Conservation (phyloP, 139 green algal genomes). For the Tetraselmis striata region DNA sequence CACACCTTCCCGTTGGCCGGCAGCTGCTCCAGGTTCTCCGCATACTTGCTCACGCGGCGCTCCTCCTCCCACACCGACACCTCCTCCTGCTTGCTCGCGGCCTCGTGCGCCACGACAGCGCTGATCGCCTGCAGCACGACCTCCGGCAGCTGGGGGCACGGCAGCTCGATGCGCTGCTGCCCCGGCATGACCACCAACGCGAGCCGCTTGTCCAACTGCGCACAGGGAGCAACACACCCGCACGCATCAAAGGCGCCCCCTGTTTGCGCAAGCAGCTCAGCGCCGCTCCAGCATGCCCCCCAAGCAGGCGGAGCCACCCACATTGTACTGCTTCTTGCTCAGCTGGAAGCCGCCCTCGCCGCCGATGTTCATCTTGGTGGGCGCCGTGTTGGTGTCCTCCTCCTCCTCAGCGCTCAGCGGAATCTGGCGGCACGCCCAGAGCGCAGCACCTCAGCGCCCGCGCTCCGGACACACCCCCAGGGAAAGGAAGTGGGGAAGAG, state of each 20-base stretch:
- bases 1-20: conserved; percentile 24
- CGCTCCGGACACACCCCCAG: no score
- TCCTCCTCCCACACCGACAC: conserved; percentile 76
- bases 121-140: conserved; percentile 59
- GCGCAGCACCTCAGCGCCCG: no score
- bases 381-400: conserved; percentile 11
- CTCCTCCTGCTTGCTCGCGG: conserved; percentile 48
- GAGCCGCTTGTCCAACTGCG: conserved; percentile 31
- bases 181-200: conserved; percentile 37
- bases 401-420: conserved; percentile 46
- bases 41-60: conserved; percentile 75
- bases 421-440: no score
- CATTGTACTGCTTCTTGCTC: background rate
- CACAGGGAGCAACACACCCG: no score
- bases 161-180: conserved; percentile 44
- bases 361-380: conserved; percentile 57
- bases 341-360: conserved; percentile 54
- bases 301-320: conserved; percentile 8
- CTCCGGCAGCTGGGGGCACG: conserved; percentile 71
- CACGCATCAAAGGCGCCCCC: conserved; percentile 24
- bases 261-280: no score
- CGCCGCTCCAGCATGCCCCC: no score
- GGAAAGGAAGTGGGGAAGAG: no score
- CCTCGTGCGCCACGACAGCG: conserved; percentile 57
- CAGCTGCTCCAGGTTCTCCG: conserved; percentile 72